Conservation (phyloP, 2,329 filamentous ascomycete species). For the Teratosphaeria epicoccoides region DNA sequence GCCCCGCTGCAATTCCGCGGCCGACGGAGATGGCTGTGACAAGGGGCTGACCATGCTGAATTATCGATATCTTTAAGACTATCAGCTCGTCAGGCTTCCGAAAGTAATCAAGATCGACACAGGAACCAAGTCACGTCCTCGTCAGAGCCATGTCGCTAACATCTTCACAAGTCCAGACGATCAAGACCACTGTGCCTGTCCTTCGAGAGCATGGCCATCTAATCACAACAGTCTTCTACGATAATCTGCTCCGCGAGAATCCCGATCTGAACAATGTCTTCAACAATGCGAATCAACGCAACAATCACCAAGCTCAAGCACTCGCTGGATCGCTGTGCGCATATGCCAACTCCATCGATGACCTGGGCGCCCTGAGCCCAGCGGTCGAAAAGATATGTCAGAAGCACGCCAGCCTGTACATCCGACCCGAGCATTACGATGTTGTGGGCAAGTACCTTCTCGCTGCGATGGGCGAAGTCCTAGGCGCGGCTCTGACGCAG, state of each 20-base stretch:
- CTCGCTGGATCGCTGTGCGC: conserved; percentile 58
- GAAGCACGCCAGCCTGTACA: conserved; percentile 62
- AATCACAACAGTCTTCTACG: conserved; percentile 64
- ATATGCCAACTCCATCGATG: conserved; percentile 62
- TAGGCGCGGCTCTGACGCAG: conserved; percentile 56
- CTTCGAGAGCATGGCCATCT: conserved; percentile 56
- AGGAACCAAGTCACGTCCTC: no score
- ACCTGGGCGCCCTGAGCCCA: conserved; percentile 49
- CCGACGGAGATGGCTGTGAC: no score
- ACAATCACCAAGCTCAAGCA: conserved; percentile 57
- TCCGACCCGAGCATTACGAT: conserved; percentile 58
- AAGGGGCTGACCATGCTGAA: background rate
- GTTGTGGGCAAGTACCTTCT: conserved; percentile 62
- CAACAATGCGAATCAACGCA: conserved; percentile 59
- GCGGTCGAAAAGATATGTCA: conserved; percentile 60
- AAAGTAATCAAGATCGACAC: no score
- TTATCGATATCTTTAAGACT: background rate
- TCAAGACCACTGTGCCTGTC: conserved; percentile 61
- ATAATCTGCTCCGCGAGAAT: conserved; percentile 53
- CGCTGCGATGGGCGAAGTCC: conserved; percentile 54
- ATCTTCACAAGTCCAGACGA: conserved; percentile 46
- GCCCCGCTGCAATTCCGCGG: background rate
- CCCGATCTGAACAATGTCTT: conserved; percentile 60
- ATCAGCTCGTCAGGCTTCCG: background rate
- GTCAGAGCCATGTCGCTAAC: background rate